phyloP scores from a whole-genome alignment of 345 rosid species.

The Gossypium raimondii region DNA sequence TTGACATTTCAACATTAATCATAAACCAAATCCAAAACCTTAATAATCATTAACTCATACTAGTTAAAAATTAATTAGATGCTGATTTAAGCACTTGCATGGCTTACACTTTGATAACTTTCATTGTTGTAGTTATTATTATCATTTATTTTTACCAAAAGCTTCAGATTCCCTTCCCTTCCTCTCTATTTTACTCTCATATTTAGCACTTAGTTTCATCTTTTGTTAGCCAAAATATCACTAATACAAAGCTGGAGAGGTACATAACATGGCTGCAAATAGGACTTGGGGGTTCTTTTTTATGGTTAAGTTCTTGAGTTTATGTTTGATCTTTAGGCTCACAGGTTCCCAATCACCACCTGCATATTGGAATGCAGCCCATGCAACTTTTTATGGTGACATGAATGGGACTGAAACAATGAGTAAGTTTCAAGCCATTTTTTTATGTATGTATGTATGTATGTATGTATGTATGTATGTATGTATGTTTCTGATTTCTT shows the following conservation, averaged over 20 bases:
- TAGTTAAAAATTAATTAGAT: background rate
- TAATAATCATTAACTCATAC: background rate
- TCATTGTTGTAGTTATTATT: background rate
- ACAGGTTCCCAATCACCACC: background rate
- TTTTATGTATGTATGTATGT: background rate
- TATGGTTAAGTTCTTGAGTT: background rate
- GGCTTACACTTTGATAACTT: slow-evolving; percentile 6
- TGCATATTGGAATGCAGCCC: slow-evolving; percentile 22
- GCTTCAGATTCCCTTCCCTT: background rate
- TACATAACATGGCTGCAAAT: slow-evolving; percentile 6
- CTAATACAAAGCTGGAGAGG: background rate
- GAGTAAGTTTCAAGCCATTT: slow-evolving; percentile 28
- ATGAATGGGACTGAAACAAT: slow-evolving; percentile 37
- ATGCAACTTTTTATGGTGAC: slow-evolving; percentile 53
- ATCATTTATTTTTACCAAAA: background rate
- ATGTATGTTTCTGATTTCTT: background rate
- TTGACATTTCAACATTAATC: background rate
- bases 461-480: background rate
- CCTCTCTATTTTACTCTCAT: background rate
- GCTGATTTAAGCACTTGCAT: slow-evolving; percentile 3
- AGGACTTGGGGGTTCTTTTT: background rate
- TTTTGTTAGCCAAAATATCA: background rate
- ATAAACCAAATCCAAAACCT: background rate
- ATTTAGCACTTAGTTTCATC: background rate
- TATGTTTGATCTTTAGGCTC: background rate